phyloP scores from a whole-genome alignment of 1,139 yeast species.

The Debaryomycetaceae sp. region DNA sequence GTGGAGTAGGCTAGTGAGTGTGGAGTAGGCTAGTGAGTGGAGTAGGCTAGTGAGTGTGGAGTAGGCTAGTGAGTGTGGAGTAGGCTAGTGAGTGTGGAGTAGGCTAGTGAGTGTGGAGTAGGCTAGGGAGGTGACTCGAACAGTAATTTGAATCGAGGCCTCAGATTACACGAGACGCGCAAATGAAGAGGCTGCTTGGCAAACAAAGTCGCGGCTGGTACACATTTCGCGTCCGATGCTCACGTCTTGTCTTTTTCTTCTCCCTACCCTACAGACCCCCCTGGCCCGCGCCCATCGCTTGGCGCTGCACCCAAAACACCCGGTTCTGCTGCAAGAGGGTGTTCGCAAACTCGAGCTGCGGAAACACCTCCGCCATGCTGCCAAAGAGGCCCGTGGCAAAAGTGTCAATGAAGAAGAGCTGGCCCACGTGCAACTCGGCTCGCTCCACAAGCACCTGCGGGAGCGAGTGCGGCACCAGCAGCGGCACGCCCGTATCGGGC shows the following conservation, averaged over 20 bases:
- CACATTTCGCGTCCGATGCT: too few species aligned
- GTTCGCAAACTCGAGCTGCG: slow-evolving; percentile 44
- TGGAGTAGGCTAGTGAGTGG: too few species aligned
- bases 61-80: too few species aligned
- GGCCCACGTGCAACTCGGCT: slow-evolving; percentile 59
- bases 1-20: slow-evolving; percentile 3
- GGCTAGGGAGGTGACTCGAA: too few species aligned
- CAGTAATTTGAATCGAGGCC: too few species aligned
- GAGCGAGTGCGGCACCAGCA: slow-evolving; percentile 16
- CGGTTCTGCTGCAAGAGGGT: slow-evolving; percentile 36
- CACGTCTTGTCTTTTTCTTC: too few species aligned
- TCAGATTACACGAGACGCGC: too few species aligned
- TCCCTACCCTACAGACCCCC: too few species aligned
- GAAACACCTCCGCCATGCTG: slow-evolving; percentile 47
- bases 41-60: not conserved
- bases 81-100: too few species aligned
- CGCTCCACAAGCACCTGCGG: slow-evolving; percentile 29
- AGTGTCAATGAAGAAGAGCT: slow-evolving; percentile 69
- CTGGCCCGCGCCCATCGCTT: slow-evolving; percentile 5
- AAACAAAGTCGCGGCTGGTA: too few species aligned
- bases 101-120: too few species aligned
- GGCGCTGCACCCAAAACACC: slow-evolving; percentile 25
- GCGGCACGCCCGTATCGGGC: slow-evolving; percentile 5
- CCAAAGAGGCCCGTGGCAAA: slow-evolving; percentile 72
- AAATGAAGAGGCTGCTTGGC: too few species aligned